Conservation (phyloP, 2,329 filamentous ascomycete species). For the Fusarium fracticaudum region DNA sequence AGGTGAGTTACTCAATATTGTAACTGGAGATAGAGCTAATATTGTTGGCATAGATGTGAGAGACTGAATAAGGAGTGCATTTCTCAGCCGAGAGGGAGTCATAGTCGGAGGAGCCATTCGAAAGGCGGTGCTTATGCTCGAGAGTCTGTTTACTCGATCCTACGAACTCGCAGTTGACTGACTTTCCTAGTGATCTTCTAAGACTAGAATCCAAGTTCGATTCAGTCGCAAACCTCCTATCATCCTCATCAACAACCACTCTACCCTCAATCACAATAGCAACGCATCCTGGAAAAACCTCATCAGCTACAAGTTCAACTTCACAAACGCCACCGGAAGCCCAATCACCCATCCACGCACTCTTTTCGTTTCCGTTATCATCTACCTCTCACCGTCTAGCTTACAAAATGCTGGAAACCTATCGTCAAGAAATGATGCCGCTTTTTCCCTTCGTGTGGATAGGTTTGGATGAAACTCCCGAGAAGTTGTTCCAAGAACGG, state of each 20-base stretch:
- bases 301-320: neutral
- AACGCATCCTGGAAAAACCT: neutral
- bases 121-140: slow-evolving; percentile 2
- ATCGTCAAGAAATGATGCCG: slow-evolving; percentile 11
- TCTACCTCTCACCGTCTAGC: neutral
- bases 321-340: neutral
- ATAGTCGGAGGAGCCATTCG: neutral
- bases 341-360: neutral
- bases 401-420: neutral
- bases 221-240: slow-evolving; percentile 6
- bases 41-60: neutral
- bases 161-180: neutral
- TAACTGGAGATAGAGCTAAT: neutral
- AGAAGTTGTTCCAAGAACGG: neutral
- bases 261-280: neutral
- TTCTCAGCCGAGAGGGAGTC: slow-evolving; percentile 1
- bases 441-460: slow-evolving; percentile 16
- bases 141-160: neutral
- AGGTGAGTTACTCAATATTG: neutral
- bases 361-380: neutral
- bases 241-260: neutral
- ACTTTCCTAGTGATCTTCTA: neutral
- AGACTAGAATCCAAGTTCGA: slow-evolving; percentile 22
- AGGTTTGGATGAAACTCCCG: neutral
- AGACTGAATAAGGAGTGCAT: slow-evolving; percentile 9